Conservation (phyloP, 148 eudicot genomes). For the Cornus florida region DNA sequence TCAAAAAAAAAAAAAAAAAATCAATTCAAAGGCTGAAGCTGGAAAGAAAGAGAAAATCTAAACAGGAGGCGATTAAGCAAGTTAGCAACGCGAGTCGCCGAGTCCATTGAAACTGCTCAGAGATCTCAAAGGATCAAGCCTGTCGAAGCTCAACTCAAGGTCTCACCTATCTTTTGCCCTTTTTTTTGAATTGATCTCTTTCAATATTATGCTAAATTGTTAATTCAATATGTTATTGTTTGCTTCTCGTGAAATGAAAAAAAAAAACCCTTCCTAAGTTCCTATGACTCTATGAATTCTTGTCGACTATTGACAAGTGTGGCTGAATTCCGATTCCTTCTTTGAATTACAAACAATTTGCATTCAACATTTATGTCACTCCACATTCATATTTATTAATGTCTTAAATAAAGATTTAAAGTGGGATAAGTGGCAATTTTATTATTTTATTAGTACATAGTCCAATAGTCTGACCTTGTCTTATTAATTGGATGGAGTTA, state of each 20-base stretch:
- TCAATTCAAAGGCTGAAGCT: slow-evolving; percentile 30
- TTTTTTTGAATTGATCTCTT: neutral
- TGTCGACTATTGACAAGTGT: too few species aligned
- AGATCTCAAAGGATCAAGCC: slow-evolving; percentile 67
- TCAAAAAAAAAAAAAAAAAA: too few species aligned
- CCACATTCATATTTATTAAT: too few species aligned
- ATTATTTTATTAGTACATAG: too few species aligned
- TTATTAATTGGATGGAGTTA: too few species aligned
- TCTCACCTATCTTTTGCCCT: neutral
- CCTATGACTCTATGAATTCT: too few species aligned
- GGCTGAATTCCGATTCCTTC: too few species aligned
- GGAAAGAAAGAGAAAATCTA: slow-evolving; percentile 62
- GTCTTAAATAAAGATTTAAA: too few species aligned
- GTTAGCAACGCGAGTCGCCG: slow-evolving; percentile 26
- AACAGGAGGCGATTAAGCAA: slow-evolving; percentile 52
- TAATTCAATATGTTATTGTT: neutral
- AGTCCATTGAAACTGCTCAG: slow-evolving; percentile 73
- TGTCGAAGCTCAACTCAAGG: slow-evolving; percentile 73
- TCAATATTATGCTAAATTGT: neutral
- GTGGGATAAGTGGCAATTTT: too few species aligned
- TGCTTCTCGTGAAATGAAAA: neutral
- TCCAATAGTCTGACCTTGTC: too few species aligned
- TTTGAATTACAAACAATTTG: too few species aligned
- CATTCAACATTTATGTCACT: too few species aligned
- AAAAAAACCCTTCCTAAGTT: neutral